phyloP scores from a whole-genome alignment of 2,329 filamentous ascomycete species.

The Aureobasidium sp. region DNA sequence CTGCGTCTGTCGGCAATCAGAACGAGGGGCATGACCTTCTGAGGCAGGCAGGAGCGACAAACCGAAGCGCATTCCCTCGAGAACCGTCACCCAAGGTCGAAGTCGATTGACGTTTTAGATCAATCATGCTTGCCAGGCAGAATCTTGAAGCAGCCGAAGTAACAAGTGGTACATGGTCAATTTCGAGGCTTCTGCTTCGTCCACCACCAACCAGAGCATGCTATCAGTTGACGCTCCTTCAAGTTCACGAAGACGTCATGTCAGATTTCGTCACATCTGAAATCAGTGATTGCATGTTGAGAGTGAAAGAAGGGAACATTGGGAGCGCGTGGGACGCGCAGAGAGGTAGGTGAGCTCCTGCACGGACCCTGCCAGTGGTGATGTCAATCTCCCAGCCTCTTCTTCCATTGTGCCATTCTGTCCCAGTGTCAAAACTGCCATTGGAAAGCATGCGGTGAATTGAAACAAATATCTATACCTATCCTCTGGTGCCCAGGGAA shows the following conservation, averaged over 20 bases:
- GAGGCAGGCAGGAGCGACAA: background rate
- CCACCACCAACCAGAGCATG: background rate
- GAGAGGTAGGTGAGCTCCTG: background rate
- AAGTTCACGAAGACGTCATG: background rate
- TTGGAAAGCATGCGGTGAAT: background rate
- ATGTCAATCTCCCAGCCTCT: slow-evolving; percentile 1
- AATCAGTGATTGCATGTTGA: background rate
- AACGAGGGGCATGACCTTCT: background rate
- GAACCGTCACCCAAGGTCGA: background rate
- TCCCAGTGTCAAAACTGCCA: background rate
- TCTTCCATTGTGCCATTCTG: background rate
- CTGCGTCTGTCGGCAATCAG: background rate
- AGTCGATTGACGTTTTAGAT: background rate
- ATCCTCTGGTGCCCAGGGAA: background rate
- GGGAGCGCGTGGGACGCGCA: background rate
- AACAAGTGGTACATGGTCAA: background rate
- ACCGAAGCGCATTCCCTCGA: background rate
- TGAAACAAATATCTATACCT: background rate
- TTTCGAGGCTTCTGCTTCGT: background rate
- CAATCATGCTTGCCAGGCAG: background rate
- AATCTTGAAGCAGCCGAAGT: background rate
- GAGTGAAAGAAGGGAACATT: background rate
- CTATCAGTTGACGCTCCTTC: background rate
- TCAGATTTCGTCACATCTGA: background rate
- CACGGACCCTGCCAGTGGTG: background rate